Conservation (phyloP, 2,329 filamentous ascomycete genomes). For the Biscogniauxia marginata region DNA sequence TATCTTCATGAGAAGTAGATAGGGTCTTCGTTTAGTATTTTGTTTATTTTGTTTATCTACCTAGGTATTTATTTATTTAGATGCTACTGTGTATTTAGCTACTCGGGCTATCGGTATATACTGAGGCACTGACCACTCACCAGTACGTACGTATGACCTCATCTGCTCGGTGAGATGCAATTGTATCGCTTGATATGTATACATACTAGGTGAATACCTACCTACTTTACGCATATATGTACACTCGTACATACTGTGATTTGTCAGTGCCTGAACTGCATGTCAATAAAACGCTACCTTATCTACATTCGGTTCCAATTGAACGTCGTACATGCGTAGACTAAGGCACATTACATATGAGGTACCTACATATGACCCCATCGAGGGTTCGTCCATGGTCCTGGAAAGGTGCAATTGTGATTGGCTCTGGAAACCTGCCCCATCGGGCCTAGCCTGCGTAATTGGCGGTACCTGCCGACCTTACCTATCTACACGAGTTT, state of each 20-base stretch:
- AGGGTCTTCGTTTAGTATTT: not conserved
- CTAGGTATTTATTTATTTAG: not conserved
- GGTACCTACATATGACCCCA: not conserved
- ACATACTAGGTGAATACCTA: too few relatives aligned
- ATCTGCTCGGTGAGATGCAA: not conserved
- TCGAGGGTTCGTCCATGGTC: not conserved
- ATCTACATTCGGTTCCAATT: too few relatives aligned
- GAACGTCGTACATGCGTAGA: not conserved
- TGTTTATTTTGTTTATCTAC: not conserved
- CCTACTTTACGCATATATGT: not conserved
- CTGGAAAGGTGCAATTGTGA: not conserved
- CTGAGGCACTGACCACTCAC: too few relatives aligned
- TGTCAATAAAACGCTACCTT: not conserved
- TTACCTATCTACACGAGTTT: too few relatives aligned
- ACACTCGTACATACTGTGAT: not conserved
- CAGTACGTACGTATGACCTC: not conserved
- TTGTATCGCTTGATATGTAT: not conserved
- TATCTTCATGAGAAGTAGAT: too few relatives aligned
- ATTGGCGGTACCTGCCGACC: not conserved
- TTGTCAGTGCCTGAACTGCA: not conserved
- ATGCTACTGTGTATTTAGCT: not conserved
- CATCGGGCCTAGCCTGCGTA: not conserved
- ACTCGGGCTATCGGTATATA: too few relatives aligned
- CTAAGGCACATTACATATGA: not conserved
- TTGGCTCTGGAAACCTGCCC: not conserved